Percentiles rank a stretch among this genome's conserved stretches.
Evolutionary conservation across 257 asterid genomes (phyloP).

Genomic region (Solanum pennellii): DNA sequence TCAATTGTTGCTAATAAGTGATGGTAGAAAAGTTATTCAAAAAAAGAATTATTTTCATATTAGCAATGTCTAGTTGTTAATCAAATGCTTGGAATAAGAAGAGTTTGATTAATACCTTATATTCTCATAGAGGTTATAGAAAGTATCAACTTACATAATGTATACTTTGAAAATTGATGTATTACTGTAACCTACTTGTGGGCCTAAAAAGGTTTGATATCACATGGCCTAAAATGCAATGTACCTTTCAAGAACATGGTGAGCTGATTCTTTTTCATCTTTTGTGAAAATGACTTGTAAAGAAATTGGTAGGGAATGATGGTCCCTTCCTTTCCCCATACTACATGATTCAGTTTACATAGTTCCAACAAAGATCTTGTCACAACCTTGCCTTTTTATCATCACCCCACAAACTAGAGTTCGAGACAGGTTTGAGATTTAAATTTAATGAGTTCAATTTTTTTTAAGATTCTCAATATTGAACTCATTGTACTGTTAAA

Average conservation of each 20-base stretch:
- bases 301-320: constrained; percentile 15
- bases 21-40: not conserved
- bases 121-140: not conserved
- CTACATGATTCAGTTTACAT: constrained; percentile 14
- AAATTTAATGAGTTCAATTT: not conserved
- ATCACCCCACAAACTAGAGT: constrained; percentile 1
- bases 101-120: not conserved
- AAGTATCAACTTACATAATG: not conserved
- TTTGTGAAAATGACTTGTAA: constrained; percentile 20
- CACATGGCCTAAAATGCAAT: constrained; percentile 24
- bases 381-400: constrained; percentile 5
- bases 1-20: not conserved
- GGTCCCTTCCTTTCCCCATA: constrained; percentile 29
- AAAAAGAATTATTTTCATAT: not conserved
- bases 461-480: not conserved
- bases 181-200: constrained; percentile 17
- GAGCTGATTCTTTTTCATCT: constrained; percentile 15
- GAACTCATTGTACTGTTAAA: not conserved
- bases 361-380: constrained; percentile 32
- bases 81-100: not conserved
- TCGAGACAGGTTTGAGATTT: not conserved
- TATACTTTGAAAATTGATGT: constrained; percentile 8
- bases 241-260: constrained; percentile 36
- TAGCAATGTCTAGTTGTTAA: not conserved
- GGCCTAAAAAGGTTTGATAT: constrained; percentile 20